Base-by-base conservation (phyloP, 139 green algal species). In the Eudorina sp. region DNA sequence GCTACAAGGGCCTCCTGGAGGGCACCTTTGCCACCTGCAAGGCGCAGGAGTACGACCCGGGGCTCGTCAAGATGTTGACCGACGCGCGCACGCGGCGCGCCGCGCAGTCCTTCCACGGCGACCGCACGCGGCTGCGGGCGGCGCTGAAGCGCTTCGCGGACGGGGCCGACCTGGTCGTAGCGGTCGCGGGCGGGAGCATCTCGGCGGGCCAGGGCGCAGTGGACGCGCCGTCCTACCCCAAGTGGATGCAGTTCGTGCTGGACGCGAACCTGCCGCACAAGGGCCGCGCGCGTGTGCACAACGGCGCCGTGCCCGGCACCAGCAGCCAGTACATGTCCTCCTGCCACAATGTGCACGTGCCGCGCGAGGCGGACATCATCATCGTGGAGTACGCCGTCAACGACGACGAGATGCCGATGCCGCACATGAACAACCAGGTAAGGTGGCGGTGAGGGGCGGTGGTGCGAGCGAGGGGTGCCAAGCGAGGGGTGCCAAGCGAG, bases 311-410 rank as follows among this genome's bases (percentile, higher is more conserved):
- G 53, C 90, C 88, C 3, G 88, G 64, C 27, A 87, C 83, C 4
- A 78, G 73, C 23, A 88, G 64, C 14, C 84, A 90, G 53, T 93
- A 85, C 58, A 84, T 90, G 51, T 45, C 21, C 36, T 43, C 77
- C 4, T 93, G 90, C 86, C 41, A 90, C 55, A 84, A 91, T 53
- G 84, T 75, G 79, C 86, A 91, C 68, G 84, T 93, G 45, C 75
- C 80, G 19, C 31, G 31, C 3, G 45, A 89, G 19, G 83, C 45
- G n/a, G 90, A 93, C 80, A 62, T 93, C 23, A 41, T 93, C 1
- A 43, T 93, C 31, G 69, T 93, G n/a, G 90, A 93, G 69, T 90
- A 91, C 69, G 73, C 75, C 0, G 60, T 90, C 11, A 90, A 89
- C 53, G 89, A 92, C 25, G 86, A 86, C 8, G 72, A 91, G 81